Conservation (phyloP, 805 yeast species). For the Lachancea fermentati region DNA sequence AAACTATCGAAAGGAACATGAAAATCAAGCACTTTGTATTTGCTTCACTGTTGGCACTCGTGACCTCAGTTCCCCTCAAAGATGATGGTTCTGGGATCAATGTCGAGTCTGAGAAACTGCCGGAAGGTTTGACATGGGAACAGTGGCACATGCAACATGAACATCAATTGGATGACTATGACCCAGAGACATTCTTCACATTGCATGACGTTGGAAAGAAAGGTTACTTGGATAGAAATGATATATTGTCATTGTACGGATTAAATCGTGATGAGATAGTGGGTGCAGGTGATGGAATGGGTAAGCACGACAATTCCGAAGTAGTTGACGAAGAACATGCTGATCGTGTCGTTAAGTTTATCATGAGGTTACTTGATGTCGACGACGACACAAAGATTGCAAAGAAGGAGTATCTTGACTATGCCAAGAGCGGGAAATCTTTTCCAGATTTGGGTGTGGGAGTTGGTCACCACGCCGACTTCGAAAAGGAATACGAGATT, state of each 20-base stretch:
- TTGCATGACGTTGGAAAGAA: slow-evolving; percentile 66
- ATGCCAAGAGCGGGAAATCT: slow-evolving; percentile 54
- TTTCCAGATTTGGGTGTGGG: slow-evolving; percentile 93
- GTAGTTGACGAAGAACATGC: slow-evolving; percentile 50
- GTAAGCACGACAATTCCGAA: slow-evolving; percentile 63
- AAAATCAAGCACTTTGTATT: background rate
- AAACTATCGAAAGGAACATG: background rate
- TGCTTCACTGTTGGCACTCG: background rate
- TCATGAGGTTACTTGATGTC: slow-evolving; percentile 58
- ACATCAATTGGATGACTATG: slow-evolving; percentile 71
- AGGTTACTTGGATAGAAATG: slow-evolving; percentile 51
- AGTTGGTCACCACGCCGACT: slow-evolving; percentile 90
- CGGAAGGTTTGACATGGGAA: slow-evolving; percentile 63
- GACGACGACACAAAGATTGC: slow-evolving; percentile 61
- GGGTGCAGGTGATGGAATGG: slow-evolving; percentile 90
- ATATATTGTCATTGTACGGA: slow-evolving; percentile 79
- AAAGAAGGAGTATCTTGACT: slow-evolving; percentile 64
- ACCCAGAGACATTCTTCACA: slow-evolving; percentile 68
- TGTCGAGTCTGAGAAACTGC: slow-evolving; percentile 38
- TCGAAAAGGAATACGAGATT: slow-evolving; percentile 87
- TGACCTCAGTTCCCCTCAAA: slow-evolving; percentile 3
- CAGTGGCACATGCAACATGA: slow-evolving; percentile 89
- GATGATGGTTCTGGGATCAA: slow-evolving; percentile 22
- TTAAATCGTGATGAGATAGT: slow-evolving; percentile 62
- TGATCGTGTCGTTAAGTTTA: slow-evolving; percentile 47